Conservation (phyloP, 495 filamentous ascomycete genomes). For the Podospora conica region DNA sequence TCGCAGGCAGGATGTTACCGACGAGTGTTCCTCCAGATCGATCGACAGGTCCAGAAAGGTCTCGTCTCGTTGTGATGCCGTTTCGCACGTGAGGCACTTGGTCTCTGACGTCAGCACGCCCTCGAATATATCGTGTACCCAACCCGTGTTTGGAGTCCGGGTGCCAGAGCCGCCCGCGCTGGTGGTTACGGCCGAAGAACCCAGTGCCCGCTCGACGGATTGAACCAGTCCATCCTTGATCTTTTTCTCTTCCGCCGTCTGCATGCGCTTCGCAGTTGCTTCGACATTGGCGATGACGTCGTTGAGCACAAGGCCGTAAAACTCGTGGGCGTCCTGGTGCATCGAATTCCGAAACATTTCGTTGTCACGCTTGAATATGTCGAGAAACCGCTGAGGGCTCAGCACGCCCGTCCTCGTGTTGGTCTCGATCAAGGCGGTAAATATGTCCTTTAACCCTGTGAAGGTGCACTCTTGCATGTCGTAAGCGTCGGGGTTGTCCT, state of each 20-base stretch:
- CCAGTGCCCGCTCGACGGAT: conserved; percentile 39
- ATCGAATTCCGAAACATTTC: conserved; percentile 96
- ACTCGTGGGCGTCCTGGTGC: conserved; percentile 98
- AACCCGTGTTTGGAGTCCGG: conserved; percentile 56
- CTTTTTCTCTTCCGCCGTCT: conserved; percentile 41
- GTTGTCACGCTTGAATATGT: conserved; percentile 87
- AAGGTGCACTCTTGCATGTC: conserved; percentile 94
- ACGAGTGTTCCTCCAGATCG: conserved; percentile 91
- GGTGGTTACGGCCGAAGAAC: conserved; percentile 37
- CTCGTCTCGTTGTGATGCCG: conserved; percentile 89
- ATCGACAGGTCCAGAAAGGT: conserved; percentile 94
- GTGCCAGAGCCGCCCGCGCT: conserved; percentile 27
- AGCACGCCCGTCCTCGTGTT: conserved; percentile 79
- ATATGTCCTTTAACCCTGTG: conserved; percentile 91
- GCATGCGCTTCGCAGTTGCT: conserved; percentile 58
- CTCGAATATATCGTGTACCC: conserved; percentile 98
- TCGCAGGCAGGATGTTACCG: conserved; percentile 87
- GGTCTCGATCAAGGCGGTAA: conserved; percentile 82
- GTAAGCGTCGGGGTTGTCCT: conserved; percentile 69
- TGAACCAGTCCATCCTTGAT: conserved; percentile 30
- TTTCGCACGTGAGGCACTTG: conserved; percentile 93
- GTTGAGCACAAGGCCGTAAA: conserved; percentile 91
- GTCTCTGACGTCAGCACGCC: conserved; percentile 93
- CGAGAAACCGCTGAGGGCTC: conserved; percentile 88
- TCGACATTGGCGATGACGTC: conserved; percentile 93